Evolutionary conservation across 495 filamentous ascomycete genomes (phyloP).

Genomic region (Trichoderma gamsii): DNA sequence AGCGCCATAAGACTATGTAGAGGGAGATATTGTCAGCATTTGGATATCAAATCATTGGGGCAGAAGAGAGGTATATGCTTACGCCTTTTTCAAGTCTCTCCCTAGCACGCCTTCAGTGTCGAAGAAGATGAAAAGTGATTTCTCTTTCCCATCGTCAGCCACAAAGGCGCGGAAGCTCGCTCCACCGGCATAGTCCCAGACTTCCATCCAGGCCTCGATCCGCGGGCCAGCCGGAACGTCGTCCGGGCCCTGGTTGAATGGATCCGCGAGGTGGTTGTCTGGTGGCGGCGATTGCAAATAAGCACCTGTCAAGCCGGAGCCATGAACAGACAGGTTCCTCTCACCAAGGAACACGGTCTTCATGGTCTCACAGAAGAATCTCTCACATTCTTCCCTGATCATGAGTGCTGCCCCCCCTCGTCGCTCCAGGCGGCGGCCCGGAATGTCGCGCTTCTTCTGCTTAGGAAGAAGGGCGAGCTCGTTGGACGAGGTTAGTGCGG

Average conservation of each 20-base stretch:
- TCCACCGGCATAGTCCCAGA: constrained; percentile 84
- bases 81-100: constrained; percentile 83
- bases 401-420: constrained; percentile 86
- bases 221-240: constrained; percentile 20
- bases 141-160: constrained; percentile 55
- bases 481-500: constrained; percentile 55
- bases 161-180: constrained; percentile 80
- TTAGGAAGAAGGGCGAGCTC: constrained; percentile 53
- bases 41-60: no score
- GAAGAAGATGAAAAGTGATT: constrained; percentile 83
- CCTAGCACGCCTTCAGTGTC: constrained; percentile 55
- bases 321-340: constrained; percentile 64
- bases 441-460: constrained; percentile 30
- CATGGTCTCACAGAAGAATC: constrained; percentile 96
- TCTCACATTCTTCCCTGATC: constrained; percentile 99
- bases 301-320: constrained; percentile 71
- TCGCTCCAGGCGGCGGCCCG: constrained; percentile 39
- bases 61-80: constrained; percentile 41
- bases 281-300: constrained; percentile 24
- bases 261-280: constrained; percentile 24
- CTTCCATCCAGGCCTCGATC: constrained; percentile 58
- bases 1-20: constrained; percentile 71
- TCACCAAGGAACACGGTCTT: constrained; percentile 91
- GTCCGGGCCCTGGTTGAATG: constrained; percentile 21
- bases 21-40: not conserved